phyloP scores from a whole-genome alignment of 202 grass and related monocot species.

The Digitaria exilis region DNA sequence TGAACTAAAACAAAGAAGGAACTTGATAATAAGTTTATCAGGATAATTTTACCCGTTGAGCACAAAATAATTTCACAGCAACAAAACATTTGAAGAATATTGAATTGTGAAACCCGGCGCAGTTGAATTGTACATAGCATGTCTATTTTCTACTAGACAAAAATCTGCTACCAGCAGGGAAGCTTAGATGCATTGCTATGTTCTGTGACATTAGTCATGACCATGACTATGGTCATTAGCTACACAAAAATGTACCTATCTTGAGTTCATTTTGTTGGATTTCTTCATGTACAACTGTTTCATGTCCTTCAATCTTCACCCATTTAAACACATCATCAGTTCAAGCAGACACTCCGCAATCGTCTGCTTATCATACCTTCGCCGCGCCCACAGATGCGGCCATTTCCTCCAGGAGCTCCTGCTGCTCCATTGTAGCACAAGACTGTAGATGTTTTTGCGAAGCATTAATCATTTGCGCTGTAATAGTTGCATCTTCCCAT shows the following conservation, averaged over 20 bases:
- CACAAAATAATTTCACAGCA: neutral
- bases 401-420: slow-evolving; percentile 93
- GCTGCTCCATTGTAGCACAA: slow-evolving; percentile 79
- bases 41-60: neutral
- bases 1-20: neutral
- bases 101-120: neutral
- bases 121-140: neutral
- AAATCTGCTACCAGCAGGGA: slow-evolving; percentile 15
- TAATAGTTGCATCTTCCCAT: neutral
- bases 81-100: neutral
- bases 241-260: neutral
- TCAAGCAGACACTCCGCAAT: no score
- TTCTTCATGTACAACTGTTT: slow-evolving; percentile 37
- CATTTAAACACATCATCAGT: neutral
- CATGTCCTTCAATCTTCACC: slow-evolving; percentile 6
- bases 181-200: slow-evolving; percentile 9
- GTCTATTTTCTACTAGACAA: slow-evolving; percentile 23
- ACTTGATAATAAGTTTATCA: neutral
- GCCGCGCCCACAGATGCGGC: slow-evolving; percentile 48
- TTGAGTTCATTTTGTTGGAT: neutral
- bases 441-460: slow-evolving; percentile 48
- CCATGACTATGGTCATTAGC: neutral
- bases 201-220: slow-evolving; percentile 18
- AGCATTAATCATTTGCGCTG: slow-evolving; percentile 1
- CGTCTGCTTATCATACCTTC: slow-evolving; percentile 55